A percentile compares a stretch with the other conserved stretches of the same genome.
Conservation (phyloP, 768 basidiomycete genomes). For the Daedaleopsis nitida region DNA sequence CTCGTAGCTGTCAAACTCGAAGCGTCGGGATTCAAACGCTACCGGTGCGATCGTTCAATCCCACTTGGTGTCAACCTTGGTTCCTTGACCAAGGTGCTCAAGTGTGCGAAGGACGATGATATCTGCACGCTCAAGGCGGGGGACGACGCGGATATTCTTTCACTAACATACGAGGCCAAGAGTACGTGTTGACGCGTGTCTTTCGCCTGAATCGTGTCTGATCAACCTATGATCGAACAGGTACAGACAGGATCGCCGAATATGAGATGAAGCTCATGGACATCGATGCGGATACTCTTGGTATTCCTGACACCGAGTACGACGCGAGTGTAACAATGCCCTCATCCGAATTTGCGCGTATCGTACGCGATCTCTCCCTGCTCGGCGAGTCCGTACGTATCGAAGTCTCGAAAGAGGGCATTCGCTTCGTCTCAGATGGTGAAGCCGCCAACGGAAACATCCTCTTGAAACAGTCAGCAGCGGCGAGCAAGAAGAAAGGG, state of each 20-base stretch:
- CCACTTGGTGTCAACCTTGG: constrained; percentile 85
- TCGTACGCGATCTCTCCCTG: constrained; percentile 87
- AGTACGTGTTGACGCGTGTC: constrained; percentile 51
- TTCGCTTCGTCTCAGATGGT: constrained; percentile 89
- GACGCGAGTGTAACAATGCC: constrained; percentile 91
- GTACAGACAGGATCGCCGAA: constrained; percentile 90
- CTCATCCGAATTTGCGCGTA: constrained; percentile 84
- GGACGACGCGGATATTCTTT: constrained; percentile 88
- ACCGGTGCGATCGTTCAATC: constrained; percentile 95
- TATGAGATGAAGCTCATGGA: constrained; percentile 99
- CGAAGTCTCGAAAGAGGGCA: constrained; percentile 94
- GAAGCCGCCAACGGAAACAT: constrained; percentile 93
- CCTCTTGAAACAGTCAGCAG: constrained; percentile 75
- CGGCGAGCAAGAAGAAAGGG: constrained; percentile 31
- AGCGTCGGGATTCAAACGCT: constrained; percentile 78
- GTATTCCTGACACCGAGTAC: constrained; percentile 97
- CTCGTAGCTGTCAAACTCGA: constrained; percentile 88
- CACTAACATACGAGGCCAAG: constrained; percentile 87
- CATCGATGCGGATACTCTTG: constrained; percentile 92
- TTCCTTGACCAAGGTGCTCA: constrained; percentile 92
- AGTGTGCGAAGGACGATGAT: constrained; percentile 97
- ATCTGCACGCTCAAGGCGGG: constrained; percentile 86
- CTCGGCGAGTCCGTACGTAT: constrained; percentile 95
- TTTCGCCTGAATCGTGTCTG: neutral
- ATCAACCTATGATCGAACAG: constrained; percentile 40